These are phyloP conservation scores for Lichtheimia ornata DNA, from an alignment of 371 early-diverging fungal species.

Conservation along the genomic window DNA sequence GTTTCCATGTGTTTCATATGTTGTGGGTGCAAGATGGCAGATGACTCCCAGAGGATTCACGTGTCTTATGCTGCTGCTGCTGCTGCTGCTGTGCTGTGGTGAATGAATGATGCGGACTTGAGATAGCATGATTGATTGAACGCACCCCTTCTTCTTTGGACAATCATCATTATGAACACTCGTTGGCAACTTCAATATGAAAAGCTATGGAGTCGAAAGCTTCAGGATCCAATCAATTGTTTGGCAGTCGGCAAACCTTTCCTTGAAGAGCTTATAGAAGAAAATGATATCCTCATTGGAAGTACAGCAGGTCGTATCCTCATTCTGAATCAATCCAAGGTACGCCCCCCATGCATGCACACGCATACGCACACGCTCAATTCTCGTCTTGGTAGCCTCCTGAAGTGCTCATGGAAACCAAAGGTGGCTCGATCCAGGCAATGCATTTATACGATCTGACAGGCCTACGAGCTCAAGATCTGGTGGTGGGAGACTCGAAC, in stretches of 20 bases:
- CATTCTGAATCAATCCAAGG: conserved; percentile 47
- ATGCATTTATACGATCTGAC: conserved; percentile 46
- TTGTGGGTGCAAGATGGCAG: no score
- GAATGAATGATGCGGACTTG: no score
- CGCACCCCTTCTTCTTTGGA: no score
- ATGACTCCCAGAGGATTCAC: no score
- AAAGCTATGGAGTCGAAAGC: conserved; percentile 38
- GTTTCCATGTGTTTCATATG: no score
- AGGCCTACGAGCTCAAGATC: conserved; percentile 40
- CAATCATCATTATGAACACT: no score
- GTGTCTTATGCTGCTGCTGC: no score
- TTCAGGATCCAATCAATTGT: conserved; percentile 46
- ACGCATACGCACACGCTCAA: not conserved
- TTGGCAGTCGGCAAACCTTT: conserved; percentile 49
- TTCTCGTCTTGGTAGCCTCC: conserved; percentile 24
- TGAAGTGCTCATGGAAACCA: conserved; percentile 50
- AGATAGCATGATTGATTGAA: no score
- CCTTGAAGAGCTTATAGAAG: conserved; percentile 46
- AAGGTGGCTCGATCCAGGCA: conserved; percentile 47
- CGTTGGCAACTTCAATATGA: conserved; percentile 16
- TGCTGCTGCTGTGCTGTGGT: no score
- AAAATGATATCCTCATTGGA: conserved; percentile 50
- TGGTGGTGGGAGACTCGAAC: conserved; percentile 53
- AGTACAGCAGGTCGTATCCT: conserved; percentile 46
- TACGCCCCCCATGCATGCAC: conserved; percentile 7